A percentile compares a stretch with the other conserved stretches of the same genome.
These are phyloP conservation scores for Komagataella mondaviorum DNA, from an alignment of 805 yeast species.

Conservation along the genomic window DNA sequence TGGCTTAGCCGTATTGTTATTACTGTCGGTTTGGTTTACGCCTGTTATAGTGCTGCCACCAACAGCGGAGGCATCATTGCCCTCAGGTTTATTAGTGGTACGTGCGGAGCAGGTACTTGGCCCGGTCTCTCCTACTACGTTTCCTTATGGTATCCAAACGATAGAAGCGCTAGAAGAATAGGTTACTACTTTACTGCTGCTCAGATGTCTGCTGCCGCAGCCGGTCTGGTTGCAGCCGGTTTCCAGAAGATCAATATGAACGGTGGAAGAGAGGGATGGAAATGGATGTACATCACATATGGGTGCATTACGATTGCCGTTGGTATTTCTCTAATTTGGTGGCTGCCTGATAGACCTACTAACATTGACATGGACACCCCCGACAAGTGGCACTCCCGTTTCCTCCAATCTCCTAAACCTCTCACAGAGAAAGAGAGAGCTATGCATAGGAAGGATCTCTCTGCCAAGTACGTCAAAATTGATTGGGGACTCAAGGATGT, in stretches of 20 bases:
- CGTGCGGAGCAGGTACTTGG: constrained; percentile 82
- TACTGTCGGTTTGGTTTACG: constrained; percentile 64
- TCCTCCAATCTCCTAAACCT: constrained; percentile 22
- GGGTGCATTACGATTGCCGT: constrained; percentile 55
- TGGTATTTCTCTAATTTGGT: constrained; percentile 58
- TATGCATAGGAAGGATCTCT: constrained; percentile 51
- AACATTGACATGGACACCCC: constrained; percentile 5
- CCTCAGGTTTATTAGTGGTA: constrained; percentile 56
- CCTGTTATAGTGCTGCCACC: constrained; percentile 56
- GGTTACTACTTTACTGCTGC: constrained; percentile 91
- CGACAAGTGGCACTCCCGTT: constrained; percentile 7
- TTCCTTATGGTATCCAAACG: constrained; percentile 75
- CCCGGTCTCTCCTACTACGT: constrained; percentile 82
- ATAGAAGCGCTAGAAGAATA: constrained; percentile 62
- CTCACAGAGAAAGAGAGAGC: constrained; percentile 36
- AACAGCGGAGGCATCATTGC: constrained; percentile 53
- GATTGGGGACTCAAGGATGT: constrained; percentile 54
- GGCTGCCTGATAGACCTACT: constrained; percentile 74
- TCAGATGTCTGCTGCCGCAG: constrained; percentile 80
- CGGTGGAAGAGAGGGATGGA: constrained; percentile 69
- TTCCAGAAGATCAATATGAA: constrained; percentile 71
- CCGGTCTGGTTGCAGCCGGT: constrained; percentile 79
- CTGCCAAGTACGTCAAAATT: constrained; percentile 27
- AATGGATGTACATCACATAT: constrained; percentile 72
- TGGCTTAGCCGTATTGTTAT: constrained; percentile 75